phyloP scores from a whole-genome alignment of 495 filamentous ascomycete genomes.

The Podospora sp. region DNA sequence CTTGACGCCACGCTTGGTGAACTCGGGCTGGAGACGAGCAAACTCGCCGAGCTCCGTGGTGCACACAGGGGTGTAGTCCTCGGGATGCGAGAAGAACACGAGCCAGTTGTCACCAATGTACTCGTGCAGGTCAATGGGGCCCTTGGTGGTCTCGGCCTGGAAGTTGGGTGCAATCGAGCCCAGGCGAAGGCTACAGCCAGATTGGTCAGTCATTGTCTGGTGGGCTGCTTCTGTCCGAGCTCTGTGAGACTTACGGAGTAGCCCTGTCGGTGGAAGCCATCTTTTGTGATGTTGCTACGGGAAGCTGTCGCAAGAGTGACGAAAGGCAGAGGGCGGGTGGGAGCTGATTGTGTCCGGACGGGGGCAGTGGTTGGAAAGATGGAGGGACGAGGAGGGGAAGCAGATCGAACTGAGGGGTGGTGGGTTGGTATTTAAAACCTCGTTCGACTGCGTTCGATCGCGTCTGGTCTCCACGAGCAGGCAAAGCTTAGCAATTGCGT shows the following conservation, averaged over 20 bases:
- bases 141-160: conserved; percentile 86
- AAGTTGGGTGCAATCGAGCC: conserved; percentile 92
- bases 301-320: conserved; percentile 13
- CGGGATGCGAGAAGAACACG: conserved; percentile 96
- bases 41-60: conserved; percentile 98
- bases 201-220: not conserved
- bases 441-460: not conserved
- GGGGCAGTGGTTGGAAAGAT: not conserved
- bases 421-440: conserved; percentile 21
- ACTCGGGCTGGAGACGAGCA: conserved; percentile 96
- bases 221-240: not conserved
- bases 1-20: conserved; percentile 90
- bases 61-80: conserved; percentile 93
- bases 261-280: conserved; percentile 53
- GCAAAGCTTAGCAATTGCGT: conserved; percentile 18
- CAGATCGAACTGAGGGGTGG: conserved; percentile 9
- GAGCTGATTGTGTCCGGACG: conserved; percentile 5
- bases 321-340: conserved; percentile 14
- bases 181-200: conserved; percentile 69
- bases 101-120: conserved; percentile 95
- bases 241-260: conserved; percentile 50
- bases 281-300: conserved; percentile 34
- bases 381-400: conserved; percentile 1
- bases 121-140: conserved; percentile 94
- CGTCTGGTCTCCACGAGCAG: conserved; percentile 8